A percentile compares a stretch with the other conserved stretches of the same genome.
phyloP scores from a whole-genome alignment of 305 asterid genomes.

The Fraxinus greggii region DNA sequence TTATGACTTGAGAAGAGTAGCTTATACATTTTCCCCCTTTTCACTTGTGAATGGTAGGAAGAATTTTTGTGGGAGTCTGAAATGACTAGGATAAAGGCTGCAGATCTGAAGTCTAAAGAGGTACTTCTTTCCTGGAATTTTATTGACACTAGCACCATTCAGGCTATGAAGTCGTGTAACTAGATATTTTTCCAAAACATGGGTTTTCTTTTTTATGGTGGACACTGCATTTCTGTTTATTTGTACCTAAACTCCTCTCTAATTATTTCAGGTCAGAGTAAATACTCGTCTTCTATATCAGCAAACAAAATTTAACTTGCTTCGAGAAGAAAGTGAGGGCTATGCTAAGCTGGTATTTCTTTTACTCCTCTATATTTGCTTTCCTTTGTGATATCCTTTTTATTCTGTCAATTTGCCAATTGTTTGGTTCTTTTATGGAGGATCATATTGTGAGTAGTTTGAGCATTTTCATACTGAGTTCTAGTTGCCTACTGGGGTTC shows the following conservation, averaged over 20 bases:
- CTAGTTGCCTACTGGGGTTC: not conserved
- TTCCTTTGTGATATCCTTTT: conserved; percentile 2
- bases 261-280: conserved; percentile 79
- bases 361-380: not conserved
- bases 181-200: not conserved
- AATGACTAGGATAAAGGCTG: conserved; percentile 91
- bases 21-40: conserved; percentile 12
- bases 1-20: conserved; percentile 14
- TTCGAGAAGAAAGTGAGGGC: conserved; percentile 98
- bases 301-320: conserved; percentile 95
- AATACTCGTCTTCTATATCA: conserved; percentile 98
- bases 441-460: conserved; percentile 14
- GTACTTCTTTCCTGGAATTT: conserved; percentile 37
- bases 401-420: conserved; percentile 6
- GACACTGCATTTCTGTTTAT: conserved; percentile 2
- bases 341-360: conserved; percentile 88
- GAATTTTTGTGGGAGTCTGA: conserved; percentile 93
- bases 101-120: conserved; percentile 94
- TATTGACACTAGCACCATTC: conserved; percentile 7
- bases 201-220: conserved; percentile 5
- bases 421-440: not conserved
- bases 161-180: not conserved
- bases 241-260: conserved; percentile 19
- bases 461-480: not conserved
- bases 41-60: conserved; percentile 51